Evolutionary conservation across 23 red algal species (phyloP).

Genomic region (Agarophyton chilense): DNA sequence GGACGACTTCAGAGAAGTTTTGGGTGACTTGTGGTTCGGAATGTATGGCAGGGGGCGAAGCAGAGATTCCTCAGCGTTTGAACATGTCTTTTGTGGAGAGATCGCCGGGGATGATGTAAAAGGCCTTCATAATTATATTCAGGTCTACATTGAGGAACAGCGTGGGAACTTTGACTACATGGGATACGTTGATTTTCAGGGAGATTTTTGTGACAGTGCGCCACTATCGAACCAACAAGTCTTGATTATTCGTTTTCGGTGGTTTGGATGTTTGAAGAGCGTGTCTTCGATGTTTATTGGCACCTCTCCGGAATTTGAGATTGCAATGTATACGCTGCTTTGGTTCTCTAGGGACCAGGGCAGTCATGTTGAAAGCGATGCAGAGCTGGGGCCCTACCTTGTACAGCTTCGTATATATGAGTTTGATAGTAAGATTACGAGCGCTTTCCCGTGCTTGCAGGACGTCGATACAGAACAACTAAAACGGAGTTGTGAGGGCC

Average conservation of each 20-base stretch:
- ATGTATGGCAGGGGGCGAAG: slow-evolving; percentile 19
- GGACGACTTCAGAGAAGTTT: slow-evolving; percentile 21
- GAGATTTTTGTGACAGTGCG: slow-evolving; percentile 29
- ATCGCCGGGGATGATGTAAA: slow-evolving; percentile 58
- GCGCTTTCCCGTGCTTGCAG: not conserved
- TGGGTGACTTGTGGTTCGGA: slow-evolving; percentile 65
- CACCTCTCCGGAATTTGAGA: slow-evolving; percentile 75
- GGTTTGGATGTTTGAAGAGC: slow-evolving; percentile 45
- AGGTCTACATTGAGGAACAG: slow-evolving; percentile 63
- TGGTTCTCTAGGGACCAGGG: slow-evolving; percentile 11
- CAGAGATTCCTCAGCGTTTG: slow-evolving; percentile 55
- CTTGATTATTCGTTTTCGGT: slow-evolving; percentile 64
- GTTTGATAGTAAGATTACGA: not conserved
- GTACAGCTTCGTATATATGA: not conserved
- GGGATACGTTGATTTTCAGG: slow-evolving; percentile 53
- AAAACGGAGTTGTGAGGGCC: not conserved
- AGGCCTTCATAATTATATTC: slow-evolving; percentile 80
- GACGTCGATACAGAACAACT: not conserved
- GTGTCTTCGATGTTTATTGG: slow-evolving; percentile 69
- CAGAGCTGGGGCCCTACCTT: not conserved
- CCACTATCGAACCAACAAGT: slow-evolving; percentile 31
- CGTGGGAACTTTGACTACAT: slow-evolving; percentile 67
- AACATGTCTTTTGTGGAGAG: slow-evolving; percentile 84
- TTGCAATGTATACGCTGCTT: slow-evolving; percentile 68
- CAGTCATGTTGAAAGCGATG: not conserved